Percentiles rank a stretch among this genome's conserved stretches.
Conservation (phyloP, 83 land plant species). For the Picea abies region DNA sequence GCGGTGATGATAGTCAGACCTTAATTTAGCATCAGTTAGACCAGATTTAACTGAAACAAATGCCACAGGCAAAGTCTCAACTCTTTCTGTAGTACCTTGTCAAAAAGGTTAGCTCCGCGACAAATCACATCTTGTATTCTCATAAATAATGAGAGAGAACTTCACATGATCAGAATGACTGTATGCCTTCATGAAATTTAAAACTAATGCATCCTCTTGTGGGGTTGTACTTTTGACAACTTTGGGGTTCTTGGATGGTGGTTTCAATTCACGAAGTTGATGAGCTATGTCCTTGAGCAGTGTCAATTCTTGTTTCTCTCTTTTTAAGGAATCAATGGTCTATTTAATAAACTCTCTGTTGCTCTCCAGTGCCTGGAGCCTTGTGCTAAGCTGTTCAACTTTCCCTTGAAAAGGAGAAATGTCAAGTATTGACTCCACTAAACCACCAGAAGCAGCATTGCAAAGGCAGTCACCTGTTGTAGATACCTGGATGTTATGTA, state of each 20-base stretch:
- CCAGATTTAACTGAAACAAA: slow-evolving; percentile 80
- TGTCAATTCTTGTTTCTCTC: slow-evolving; percentile 58
- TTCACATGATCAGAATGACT: too few relatives aligned
- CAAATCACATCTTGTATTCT: too few relatives aligned
- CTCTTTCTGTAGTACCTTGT: slow-evolving; percentile 83
- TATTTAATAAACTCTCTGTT: slow-evolving; percentile 73
- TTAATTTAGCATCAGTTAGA: slow-evolving; percentile 54
- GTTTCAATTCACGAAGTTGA: slow-evolving; percentile 26
- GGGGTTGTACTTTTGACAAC: slow-evolving; percentile 2
- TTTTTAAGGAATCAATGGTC: slow-evolving; percentile 44
- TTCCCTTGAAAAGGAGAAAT: slow-evolving; percentile 31
- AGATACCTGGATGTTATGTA: neutral
- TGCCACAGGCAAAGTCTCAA: slow-evolving; percentile 95
- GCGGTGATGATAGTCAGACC: slow-evolving; percentile 87
- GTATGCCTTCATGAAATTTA: slow-evolving; percentile 14
- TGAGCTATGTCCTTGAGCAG: slow-evolving; percentile 68
- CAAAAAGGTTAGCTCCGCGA: too few relatives aligned
- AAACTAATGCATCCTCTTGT: slow-evolving; percentile 1
- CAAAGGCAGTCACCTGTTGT: slow-evolving; percentile 7
- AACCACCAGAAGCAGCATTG: slow-evolving; percentile 12
- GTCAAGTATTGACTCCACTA: neutral
- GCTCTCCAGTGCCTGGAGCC: slow-evolving; percentile 72
- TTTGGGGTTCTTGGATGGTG: too few relatives aligned
- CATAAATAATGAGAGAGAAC: too few relatives aligned
- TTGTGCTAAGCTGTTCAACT: slow-evolving; percentile 47